Evolutionary conservation across 169 alveolate genomes (phyloP).

Genomic region (Besnoitia besnoiti): DNA sequence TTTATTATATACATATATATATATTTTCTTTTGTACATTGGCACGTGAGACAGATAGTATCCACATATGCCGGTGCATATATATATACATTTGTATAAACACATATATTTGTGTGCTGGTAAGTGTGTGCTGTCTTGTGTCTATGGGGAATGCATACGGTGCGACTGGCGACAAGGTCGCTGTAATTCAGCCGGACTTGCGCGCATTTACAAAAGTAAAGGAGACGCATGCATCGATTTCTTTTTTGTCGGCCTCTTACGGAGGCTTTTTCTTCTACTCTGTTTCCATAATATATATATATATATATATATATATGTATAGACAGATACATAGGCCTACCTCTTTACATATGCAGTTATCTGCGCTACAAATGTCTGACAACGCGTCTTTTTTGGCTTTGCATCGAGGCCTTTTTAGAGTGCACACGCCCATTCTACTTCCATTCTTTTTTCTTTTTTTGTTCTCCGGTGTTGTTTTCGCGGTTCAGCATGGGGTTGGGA

Average conservation of each 20-base stretch:
- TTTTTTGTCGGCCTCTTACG: too few relatives aligned
- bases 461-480: background rate
- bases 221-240: too few relatives aligned
- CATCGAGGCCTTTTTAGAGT: background rate
- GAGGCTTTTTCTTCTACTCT: too few relatives aligned
- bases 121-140: too few relatives aligned
- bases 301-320: background rate
- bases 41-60: too few relatives aligned
- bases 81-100: background rate
- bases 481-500: slow-evolving; percentile 77
- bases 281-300: too few relatives aligned
- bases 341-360: background rate
- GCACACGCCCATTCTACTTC: too few relatives aligned
- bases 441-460: background rate
- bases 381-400: too few relatives aligned
- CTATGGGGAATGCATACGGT: too few relatives aligned
- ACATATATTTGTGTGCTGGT: background rate
- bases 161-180: too few relatives aligned
- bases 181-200: too few relatives aligned
- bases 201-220: too few relatives aligned
- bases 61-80: background rate
- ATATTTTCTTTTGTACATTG: background rate
- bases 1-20: background rate
- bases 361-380: background rate
- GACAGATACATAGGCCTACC: background rate